A percentile compares a stretch with the other conserved stretches of the same genome.
phyloP scores from a whole-genome alignment of 139 green algal species.

The Gonium pectorale region DNA sequence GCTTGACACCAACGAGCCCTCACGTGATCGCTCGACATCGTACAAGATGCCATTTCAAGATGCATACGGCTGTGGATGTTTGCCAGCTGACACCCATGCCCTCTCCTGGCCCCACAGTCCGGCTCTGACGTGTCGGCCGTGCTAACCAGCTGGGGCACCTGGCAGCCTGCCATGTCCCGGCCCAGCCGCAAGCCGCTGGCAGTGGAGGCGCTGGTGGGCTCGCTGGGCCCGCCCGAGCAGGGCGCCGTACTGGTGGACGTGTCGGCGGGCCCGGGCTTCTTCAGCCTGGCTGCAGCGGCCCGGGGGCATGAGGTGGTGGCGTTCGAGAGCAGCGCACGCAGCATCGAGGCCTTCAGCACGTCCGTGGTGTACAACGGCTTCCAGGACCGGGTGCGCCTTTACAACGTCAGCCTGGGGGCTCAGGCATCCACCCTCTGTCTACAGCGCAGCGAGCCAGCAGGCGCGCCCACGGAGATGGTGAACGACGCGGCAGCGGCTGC shows the following conservation, averaged over 20 bases:
- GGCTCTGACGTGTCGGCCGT: constrained; percentile 70
- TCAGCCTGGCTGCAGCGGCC: constrained; percentile 82
- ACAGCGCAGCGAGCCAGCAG: neutral
- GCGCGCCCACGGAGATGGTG: neutral
- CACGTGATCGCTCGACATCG: too few species aligned
- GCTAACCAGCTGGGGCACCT: constrained; percentile 78
- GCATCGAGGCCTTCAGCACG: constrained; percentile 67
- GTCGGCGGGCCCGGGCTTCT: constrained; percentile 81
- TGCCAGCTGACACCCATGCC: neutral
- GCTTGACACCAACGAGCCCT: too few species aligned
- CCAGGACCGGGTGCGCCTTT: constrained; percentile 60
- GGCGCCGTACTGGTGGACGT: constrained; percentile 78
- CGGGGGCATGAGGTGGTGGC: constrained; percentile 77
- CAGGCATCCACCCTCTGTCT: constrained; percentile 52
- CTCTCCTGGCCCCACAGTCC: neutral
- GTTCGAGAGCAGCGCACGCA: constrained; percentile 74
- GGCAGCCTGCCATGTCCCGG: constrained; percentile 71
- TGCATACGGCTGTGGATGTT: too few species aligned
- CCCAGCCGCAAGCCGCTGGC: constrained; percentile 69
- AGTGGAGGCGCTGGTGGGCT: constrained; percentile 82
- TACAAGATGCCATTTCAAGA: too few species aligned
- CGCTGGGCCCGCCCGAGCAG: constrained; percentile 55
- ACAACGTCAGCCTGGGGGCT: constrained; percentile 64
- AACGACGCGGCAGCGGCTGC: constrained; percentile 12
- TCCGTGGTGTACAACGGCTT: constrained; percentile 82